phyloP scores from a whole-genome alignment of 305 asterid genomes.

The Solanum hybrid region DNA sequence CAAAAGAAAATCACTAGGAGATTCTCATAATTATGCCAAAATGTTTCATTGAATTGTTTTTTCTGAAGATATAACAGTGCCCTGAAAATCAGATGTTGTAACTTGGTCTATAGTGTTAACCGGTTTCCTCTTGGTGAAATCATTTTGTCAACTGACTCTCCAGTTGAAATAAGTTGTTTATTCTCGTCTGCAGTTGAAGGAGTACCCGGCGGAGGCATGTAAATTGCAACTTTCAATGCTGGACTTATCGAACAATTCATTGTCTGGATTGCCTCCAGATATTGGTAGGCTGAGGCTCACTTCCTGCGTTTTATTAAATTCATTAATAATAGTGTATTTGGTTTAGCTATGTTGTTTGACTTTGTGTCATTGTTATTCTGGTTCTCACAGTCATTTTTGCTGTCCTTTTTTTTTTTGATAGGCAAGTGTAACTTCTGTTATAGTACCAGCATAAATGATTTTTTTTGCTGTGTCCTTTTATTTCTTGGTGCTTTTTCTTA shows the following conservation, averaged over 20 bases:
- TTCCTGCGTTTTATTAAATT: background rate
- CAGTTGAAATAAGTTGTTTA: background rate
- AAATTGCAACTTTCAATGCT: constrained; percentile 69
- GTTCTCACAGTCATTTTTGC: background rate
- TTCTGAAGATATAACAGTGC: background rate
- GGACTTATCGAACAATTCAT: constrained; percentile 87
- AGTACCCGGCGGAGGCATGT: constrained; percentile 90
- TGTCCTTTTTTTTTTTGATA: background rate
- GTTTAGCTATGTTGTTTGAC: background rate
- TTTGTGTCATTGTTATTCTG: background rate
- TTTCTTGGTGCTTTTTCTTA: background rate
- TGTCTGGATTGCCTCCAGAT: constrained; percentile 87
- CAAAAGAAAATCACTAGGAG: background rate
- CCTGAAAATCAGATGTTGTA: background rate
- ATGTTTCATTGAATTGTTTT: background rate
- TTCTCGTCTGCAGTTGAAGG: constrained; percentile 59
- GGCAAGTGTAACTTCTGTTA: background rate
- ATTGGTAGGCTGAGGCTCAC: constrained; percentile 46
- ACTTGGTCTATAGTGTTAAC: background rate
- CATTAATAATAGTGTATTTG: background rate
- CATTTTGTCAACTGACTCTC: background rate
- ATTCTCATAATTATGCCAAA: background rate
- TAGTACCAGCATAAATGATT: background rate
- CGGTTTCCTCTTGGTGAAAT: constrained; percentile 9
- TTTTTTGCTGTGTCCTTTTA: background rate